phyloP scores from a whole-genome alignment of 129 eudicot species.

The Flaveria bidentis region DNA sequence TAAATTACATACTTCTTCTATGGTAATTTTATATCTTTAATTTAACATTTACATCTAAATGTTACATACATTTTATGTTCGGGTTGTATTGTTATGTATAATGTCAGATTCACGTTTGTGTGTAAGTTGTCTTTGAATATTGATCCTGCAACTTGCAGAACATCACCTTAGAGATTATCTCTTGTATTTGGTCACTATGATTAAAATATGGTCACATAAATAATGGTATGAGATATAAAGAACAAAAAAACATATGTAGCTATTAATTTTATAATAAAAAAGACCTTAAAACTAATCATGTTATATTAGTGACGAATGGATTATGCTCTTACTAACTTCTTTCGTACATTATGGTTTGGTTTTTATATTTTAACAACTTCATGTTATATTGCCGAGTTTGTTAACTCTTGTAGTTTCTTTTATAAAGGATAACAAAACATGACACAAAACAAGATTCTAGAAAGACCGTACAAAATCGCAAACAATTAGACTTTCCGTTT shows the following conservation, averaged over 20 bases:
- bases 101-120: neutral
- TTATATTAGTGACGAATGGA: neutral
- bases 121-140: neutral
- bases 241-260: neutral
- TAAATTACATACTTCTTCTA: neutral
- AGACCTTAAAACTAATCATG: neutral
- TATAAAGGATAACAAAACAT: too few relatives aligned
- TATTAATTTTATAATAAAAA: neutral
- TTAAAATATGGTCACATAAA: too few relatives aligned
- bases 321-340: neutral
- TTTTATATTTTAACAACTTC: conserved; percentile 5
- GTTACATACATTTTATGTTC: neutral
- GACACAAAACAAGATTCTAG: too few relatives aligned
- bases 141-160: neutral
- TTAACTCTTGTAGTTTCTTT: too few relatives aligned
- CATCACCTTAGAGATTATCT: too few relatives aligned
- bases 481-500: too few relatives aligned
- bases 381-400: neutral
- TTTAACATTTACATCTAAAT: neutral
- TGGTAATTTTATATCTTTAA: neutral
- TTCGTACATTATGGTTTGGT: neutral
- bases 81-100: neutral
- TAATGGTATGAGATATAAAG: too few relatives aligned
- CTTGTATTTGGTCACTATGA: too few relatives aligned
- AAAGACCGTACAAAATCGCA: too few relatives aligned